phyloP scores from a whole-genome alignment of 2,329 filamentous ascomycete species.

The Phyllachora maydis region DNA sequence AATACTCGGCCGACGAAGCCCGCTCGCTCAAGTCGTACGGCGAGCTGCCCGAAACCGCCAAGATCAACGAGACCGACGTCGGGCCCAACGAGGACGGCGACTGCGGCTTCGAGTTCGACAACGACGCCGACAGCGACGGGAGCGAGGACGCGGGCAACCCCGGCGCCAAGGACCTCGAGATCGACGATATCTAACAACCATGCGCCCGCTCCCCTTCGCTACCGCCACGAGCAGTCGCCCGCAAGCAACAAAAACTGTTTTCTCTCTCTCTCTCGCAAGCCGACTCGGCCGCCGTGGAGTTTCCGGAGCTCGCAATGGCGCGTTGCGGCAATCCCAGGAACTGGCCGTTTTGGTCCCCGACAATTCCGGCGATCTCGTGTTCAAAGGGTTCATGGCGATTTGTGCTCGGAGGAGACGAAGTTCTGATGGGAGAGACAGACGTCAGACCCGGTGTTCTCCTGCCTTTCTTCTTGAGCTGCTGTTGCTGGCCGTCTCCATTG shows the following conservation, averaged over 20 bases:
- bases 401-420: too few relatives aligned
- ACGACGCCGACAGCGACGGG: conserved; percentile 53
- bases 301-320: too few relatives aligned
- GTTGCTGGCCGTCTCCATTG: too few relatives aligned
- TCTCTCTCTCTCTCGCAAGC: too few relatives aligned
- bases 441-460: too few relatives aligned
- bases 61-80: conserved; percentile 99
- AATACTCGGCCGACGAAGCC: conserved; percentile 92
- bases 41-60: conserved; percentile 88
- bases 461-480: too few relatives aligned
- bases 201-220: conserved; percentile 4
- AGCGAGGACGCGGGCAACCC: conserved; percentile 31
- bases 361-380: too few relatives aligned
- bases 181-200: conserved; percentile 77
- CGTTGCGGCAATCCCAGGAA: too few relatives aligned
- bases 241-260: conserved; percentile 30
- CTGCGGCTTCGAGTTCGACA: conserved; percentile 96
- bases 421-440: too few relatives aligned
- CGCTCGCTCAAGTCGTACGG: conserved; percentile 91
- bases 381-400: too few relatives aligned
- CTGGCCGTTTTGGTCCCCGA: too few relatives aligned
- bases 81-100: conserved; percentile 85
- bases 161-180: conserved; percentile 64
- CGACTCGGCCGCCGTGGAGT: conserved; percentile 13
- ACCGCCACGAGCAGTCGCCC: conserved; percentile 1